These are phyloP conservation scores for Hondaea fermentalgiana DNA, from an alignment of 108 stramenopile species.

Conservation along the genomic window DNA sequence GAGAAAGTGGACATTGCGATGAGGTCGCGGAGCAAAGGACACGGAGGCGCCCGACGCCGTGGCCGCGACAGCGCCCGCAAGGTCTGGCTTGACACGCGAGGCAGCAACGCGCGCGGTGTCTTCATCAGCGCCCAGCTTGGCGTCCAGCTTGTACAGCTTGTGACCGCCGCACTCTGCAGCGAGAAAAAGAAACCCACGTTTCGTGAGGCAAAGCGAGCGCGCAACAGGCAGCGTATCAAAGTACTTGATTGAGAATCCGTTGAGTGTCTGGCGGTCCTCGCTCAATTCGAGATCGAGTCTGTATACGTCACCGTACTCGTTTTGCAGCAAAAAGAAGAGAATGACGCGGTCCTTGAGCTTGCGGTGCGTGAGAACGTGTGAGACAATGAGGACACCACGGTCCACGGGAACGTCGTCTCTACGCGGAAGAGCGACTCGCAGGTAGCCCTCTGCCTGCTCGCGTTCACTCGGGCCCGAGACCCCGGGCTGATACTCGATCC, in stretches of 20 bases:
- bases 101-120: conserved; percentile 31
- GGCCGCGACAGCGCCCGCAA: not conserved
- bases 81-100: not conserved
- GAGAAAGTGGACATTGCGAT: conserved; percentile 63
- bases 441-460: conserved; percentile 25
- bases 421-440: conserved; percentile 60
- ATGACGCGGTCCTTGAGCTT: conserved; percentile 61
- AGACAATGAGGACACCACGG: conserved; percentile 67
- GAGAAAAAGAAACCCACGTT: conserved; percentile 74
- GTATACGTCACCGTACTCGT: conserved; percentile 88
- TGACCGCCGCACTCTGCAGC: conserved; percentile 92
- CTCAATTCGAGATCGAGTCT: conserved; percentile 61
- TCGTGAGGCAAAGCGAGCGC: conserved; percentile 75
- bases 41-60: not conserved
- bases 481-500: conserved; percentile 79
- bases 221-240: conserved; percentile 83
- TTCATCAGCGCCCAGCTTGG: conserved; percentile 66
- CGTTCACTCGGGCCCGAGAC: conserved; percentile 39
- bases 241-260: conserved; percentile 53
- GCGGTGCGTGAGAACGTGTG: conserved; percentile 63
- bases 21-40: not conserved
- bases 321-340: conserved; percentile 86
- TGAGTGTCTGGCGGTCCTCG: conserved; percentile 49
- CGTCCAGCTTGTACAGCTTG: conserved; percentile 81
- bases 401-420: conserved; percentile 60